A percentile compares a stretch with the other conserved stretches of the same genome.
These are phyloP conservation scores for Neonectria punicea DNA, from an alignment of 2,329 filamentous ascomycete species.

Conservation along the genomic window DNA sequence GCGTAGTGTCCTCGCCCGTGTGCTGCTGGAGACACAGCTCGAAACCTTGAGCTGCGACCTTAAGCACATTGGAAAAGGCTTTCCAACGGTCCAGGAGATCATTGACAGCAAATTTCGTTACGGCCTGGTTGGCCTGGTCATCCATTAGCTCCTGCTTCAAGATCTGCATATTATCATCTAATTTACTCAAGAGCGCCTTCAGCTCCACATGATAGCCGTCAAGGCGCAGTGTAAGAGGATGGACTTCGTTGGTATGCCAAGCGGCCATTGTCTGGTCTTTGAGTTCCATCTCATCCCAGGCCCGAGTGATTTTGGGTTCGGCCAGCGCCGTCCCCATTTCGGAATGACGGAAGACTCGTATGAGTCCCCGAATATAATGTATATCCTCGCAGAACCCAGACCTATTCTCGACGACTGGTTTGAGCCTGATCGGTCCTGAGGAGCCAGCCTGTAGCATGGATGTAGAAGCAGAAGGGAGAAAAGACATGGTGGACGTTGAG, in stretches of 20 bases:
- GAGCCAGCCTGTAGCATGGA: no score
- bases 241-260: neutral
- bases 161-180: neutral
- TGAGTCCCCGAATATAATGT: neutral
- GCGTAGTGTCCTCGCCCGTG: neutral
- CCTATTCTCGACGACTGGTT: neutral
- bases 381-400: neutral
- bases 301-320: neutral
- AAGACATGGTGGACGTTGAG: neutral
- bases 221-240: neutral
- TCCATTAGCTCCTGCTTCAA: neutral
- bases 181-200: neutral
- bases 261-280: neutral
- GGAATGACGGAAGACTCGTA: neutral
- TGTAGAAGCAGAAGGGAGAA: neutral
- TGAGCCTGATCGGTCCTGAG: neutral
- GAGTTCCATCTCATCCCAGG: neutral
- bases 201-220: neutral
- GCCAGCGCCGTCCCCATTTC: neutral
- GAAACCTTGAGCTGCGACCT: neutral
- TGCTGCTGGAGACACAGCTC: neutral
- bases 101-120: no score
- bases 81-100: neutral
- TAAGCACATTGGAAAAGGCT: neutral
- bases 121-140: neutral